These are phyloP conservation scores for Vaccinium darrowii DNA, from an alignment of 148 eudicot species.

Conservation along the genomic window DNA sequence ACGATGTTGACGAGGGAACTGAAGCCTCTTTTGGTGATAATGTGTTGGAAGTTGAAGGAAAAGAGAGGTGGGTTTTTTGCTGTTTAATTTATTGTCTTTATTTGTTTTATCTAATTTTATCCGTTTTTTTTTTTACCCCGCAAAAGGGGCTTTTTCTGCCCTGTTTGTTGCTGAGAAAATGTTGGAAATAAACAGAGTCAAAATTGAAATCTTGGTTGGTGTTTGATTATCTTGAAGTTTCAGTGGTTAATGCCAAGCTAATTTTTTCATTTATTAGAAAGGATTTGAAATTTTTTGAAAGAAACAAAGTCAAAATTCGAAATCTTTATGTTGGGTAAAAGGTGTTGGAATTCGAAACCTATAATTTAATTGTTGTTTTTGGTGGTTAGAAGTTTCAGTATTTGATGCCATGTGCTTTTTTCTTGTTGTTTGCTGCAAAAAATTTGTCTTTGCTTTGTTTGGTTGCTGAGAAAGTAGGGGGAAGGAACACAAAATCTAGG, in stretches of 20 bases:
- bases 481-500: not conserved
- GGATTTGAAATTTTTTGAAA: not conserved
- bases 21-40: constrained; percentile 36
- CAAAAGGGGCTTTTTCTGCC: no score
- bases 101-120: no score
- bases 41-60: constrained; percentile 28
- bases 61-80: constrained; percentile 30
- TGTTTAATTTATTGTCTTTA: not conserved
- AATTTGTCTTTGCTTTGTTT: not conserved
- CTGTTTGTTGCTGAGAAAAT: no score
- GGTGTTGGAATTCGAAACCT: constrained; percentile 24
- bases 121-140: no score
- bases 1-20: not conserved
- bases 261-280: no score
- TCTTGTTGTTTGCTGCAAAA: not conserved
- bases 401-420: not conserved
- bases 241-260: not conserved
- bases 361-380: not conserved
- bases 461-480: constrained; percentile 2
- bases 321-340: constrained; percentile 26
- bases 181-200: no score
- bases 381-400: no score
- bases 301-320: not conserved
- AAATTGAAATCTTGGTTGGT: no score
- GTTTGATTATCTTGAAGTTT: no score